These are phyloP conservation scores for Triangularia verruculosa DNA, from an alignment of 2,329 filamentous ascomycete genomes.

Conservation along the genomic window DNA sequence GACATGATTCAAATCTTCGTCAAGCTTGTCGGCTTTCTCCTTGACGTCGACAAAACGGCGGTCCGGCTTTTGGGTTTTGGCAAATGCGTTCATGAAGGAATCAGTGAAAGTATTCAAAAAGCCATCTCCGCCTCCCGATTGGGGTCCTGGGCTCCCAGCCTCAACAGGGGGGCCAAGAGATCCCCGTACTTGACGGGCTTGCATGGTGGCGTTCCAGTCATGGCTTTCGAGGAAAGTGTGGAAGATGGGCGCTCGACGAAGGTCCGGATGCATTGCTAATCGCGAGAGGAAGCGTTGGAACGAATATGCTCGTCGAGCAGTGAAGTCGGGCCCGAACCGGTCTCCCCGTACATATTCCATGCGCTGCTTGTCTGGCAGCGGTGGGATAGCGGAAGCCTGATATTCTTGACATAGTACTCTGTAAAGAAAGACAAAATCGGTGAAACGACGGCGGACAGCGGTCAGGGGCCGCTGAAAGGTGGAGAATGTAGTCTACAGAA, in stretches of 20 bases:
- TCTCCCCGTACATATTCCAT: slow-evolving; percentile 98
- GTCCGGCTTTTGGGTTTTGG: slow-evolving; percentile 93
- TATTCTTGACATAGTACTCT: slow-evolving; percentile 86
- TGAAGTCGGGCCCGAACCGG: slow-evolving; percentile 92
- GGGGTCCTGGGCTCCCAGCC: not conserved
- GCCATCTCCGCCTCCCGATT: slow-evolving; percentile 48
- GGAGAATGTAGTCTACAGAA: slow-evolving; percentile 78
- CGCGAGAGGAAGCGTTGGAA: slow-evolving; percentile 87
- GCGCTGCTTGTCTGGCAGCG: slow-evolving; percentile 96
- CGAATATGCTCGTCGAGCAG: slow-evolving; percentile 79
- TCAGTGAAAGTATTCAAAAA: slow-evolving; percentile 96
- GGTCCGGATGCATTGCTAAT: slow-evolving; percentile 80
- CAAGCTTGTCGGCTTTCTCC: slow-evolving; percentile 88
- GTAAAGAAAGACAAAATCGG: slow-evolving; percentile 95
- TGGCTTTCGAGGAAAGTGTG: slow-evolving; percentile 87
- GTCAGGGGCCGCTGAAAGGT: slow-evolving; percentile 83
- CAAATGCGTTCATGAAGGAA: slow-evolving; percentile 95
- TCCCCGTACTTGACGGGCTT: slow-evolving; percentile 63
- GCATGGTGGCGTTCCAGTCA: slow-evolving; percentile 98
- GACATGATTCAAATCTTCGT: slow-evolving; percentile 87
- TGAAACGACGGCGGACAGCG: slow-evolving; percentile 84
- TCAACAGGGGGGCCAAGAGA: slow-evolving; percentile 36
- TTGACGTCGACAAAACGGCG: slow-evolving; percentile 91
- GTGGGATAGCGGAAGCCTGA: slow-evolving; percentile 87
- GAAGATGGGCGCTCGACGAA: slow-evolving; percentile 78